These are phyloP conservation scores for Porpolomopsis calyptriformis DNA, from an alignment of 768 basidiomycete species.

Conservation along the genomic window DNA sequence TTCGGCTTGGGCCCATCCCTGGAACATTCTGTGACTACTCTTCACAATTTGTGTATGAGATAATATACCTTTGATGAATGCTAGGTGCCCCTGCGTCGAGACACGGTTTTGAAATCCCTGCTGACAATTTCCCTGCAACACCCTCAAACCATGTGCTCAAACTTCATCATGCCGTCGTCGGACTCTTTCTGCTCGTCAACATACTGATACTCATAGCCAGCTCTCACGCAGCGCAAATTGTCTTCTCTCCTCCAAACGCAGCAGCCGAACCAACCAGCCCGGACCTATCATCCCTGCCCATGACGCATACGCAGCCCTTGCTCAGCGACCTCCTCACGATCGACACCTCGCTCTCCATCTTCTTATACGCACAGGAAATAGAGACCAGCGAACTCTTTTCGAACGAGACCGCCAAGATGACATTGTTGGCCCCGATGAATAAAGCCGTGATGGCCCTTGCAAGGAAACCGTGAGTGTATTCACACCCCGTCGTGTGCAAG, in stretches of 20 bases:
- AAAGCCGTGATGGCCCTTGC: slow-evolving; percentile 76
- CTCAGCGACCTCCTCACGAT: slow-evolving; percentile 73
- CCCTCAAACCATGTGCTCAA: too few species aligned
- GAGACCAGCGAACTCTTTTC: slow-evolving; percentile 45
- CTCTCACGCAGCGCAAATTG: neutral
- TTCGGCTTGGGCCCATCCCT: too few species aligned
- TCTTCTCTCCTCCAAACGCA: neutral
- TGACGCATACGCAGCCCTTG: slow-evolving; percentile 38
- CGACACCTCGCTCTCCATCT: slow-evolving; percentile 65
- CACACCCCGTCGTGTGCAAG: neutral
- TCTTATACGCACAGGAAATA: slow-evolving; percentile 73
- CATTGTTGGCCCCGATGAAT: slow-evolving; percentile 77
- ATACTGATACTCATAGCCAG: neutral
- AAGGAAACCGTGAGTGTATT: slow-evolving; percentile 63
- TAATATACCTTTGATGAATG: too few species aligned
- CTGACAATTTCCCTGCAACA: too few species aligned
- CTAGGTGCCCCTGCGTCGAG: too few species aligned
- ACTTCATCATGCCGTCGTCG: too few species aligned
- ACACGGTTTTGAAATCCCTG: too few species aligned
- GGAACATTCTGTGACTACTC: too few species aligned
- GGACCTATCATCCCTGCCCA: slow-evolving; percentile 25
- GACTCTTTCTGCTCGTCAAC: too few species aligned
- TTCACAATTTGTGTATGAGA: too few species aligned
- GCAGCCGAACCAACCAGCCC: neutral
- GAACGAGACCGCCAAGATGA: slow-evolving; percentile 29